Evolutionary conservation across 2,329 filamentous ascomycete genomes (phyloP).

Genomic region (Ophiosphaerella narmari): DNA sequence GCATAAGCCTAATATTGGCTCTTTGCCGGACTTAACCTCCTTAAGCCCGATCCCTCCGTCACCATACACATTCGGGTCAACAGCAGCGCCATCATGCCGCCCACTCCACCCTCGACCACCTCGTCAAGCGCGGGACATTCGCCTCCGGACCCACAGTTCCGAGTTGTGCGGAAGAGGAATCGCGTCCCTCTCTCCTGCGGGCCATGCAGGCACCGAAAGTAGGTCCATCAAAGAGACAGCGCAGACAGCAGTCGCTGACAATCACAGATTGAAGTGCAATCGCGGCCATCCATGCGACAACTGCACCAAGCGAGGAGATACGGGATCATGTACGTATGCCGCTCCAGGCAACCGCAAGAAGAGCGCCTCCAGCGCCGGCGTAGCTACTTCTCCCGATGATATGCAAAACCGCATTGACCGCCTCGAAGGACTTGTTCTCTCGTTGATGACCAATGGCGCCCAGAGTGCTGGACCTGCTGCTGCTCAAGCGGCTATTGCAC

Average conservation of each 20-base stretch:
- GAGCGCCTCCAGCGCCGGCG: slow-evolving; percentile 59
- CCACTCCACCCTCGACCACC: slow-evolving; percentile 76
- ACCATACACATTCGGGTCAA: background rate
- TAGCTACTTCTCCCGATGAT: slow-evolving; percentile 76
- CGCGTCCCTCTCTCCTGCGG: slow-evolving; percentile 89
- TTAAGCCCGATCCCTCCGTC: slow-evolving; percentile 24
- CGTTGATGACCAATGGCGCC: slow-evolving; percentile 89
- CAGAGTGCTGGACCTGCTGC: slow-evolving; percentile 63
- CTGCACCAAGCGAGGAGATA: slow-evolving; percentile 85
- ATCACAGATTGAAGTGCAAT: slow-evolving; percentile 81
- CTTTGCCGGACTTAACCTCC: slow-evolving; percentile 28
- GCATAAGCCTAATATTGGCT: slow-evolving; percentile 9
- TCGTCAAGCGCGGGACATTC: slow-evolving; percentile 79
- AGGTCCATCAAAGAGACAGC: slow-evolving; percentile 36
- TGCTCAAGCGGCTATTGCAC: slow-evolving; percentile 62
- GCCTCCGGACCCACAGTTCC: slow-evolving; percentile 83
- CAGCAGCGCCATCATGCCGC: slow-evolving; percentile 62
- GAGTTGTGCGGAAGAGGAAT: slow-evolving; percentile 89
- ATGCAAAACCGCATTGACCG: slow-evolving; percentile 99
- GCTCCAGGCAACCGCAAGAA: slow-evolving; percentile 72
- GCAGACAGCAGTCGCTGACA: slow-evolving; percentile 19
- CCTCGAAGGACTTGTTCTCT: slow-evolving; percentile 87
- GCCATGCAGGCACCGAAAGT: slow-evolving; percentile 92
- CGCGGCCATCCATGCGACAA: slow-evolving; percentile 90
- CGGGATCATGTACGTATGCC: slow-evolving; percentile 83